Conservation (phyloP, 768 basidiomycete genomes). For the Phaeolepiota aurea region DNA sequence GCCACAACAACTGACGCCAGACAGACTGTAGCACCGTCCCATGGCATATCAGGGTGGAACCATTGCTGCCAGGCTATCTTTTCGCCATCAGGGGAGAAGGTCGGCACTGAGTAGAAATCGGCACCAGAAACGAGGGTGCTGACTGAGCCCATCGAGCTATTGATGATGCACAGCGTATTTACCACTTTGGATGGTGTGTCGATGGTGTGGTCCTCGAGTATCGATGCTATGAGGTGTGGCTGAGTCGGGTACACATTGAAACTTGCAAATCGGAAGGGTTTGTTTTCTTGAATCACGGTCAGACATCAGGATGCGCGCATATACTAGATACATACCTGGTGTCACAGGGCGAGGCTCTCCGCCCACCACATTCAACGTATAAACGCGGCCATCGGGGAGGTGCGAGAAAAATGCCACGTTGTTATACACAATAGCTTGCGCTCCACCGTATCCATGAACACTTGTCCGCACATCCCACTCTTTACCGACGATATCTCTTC, state of each 20-base stretch:
- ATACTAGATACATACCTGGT: slow-evolving; percentile 43
- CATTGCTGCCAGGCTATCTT: slow-evolving; percentile 58
- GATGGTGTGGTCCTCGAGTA: slow-evolving; percentile 66
- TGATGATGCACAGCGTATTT: slow-evolving; percentile 50
- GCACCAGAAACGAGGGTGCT: slow-evolving; percentile 42
- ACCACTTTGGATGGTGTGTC: slow-evolving; percentile 40
- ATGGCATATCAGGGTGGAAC: slow-evolving; percentile 52
- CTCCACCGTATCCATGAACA: slow-evolving; percentile 72
- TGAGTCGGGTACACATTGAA: slow-evolving; percentile 49
- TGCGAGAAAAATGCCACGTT: slow-evolving; percentile 54
- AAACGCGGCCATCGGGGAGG: slow-evolving; percentile 43
- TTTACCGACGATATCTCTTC: slow-evolving; percentile 43
- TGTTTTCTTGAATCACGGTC: neutral
- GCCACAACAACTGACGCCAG: slow-evolving; percentile 34
- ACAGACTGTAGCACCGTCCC: slow-evolving; percentile 54
- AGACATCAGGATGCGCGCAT: neutral
- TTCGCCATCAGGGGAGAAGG: slow-evolving; percentile 52
- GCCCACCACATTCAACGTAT: slow-evolving; percentile 23
- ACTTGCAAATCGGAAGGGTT: slow-evolving; percentile 21
- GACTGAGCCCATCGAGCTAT: slow-evolving; percentile 34
- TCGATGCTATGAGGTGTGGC: slow-evolving; percentile 46
- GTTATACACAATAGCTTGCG: slow-evolving; percentile 42
- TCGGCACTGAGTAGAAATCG: slow-evolving; percentile 62
- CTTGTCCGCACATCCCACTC: slow-evolving; percentile 51
- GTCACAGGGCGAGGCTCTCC: slow-evolving; percentile 54